Conservation (phyloP, 108 stramenopile genomes). For the Cyclotella baltica region DNA sequence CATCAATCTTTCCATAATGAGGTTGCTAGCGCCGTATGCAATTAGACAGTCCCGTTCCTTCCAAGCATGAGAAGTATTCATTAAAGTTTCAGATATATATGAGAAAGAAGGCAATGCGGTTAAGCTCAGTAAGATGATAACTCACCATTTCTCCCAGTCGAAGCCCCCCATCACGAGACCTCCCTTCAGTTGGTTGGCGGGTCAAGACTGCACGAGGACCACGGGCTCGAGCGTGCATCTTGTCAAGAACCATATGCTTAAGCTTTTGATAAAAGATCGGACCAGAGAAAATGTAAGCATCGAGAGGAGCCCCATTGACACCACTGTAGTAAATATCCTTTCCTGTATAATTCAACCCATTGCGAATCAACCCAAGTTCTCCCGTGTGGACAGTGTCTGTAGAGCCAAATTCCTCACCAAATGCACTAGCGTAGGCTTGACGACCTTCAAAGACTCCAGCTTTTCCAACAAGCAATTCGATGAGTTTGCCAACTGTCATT, state of each 20-base stretch:
- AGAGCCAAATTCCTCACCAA: conserved; percentile 96
- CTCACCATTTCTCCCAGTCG: conserved; percentile 95
- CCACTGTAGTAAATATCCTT: conserved; percentile 98
- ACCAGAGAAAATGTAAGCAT: conserved; percentile 96
- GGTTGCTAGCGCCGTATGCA: conserved; percentile 98
- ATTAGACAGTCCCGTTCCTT: conserved; percentile 96
- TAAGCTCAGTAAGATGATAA: background rate
- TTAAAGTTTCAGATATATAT: background rate
- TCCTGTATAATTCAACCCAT: conserved; percentile 97
- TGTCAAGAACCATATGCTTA: conserved; percentile 99
- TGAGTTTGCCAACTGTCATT: conserved; percentile 99
- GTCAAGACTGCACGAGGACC: conserved; percentile 98
- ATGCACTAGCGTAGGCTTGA: conserved; percentile 97
- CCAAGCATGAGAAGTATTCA: background rate
- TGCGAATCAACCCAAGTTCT: conserved; percentile 88
- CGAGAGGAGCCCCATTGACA: conserved; percentile 72
- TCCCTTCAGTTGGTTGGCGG: conserved; percentile 99
- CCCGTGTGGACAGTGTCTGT: conserved; percentile 90
- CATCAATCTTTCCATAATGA: conserved; percentile 99
- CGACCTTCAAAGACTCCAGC: conserved; percentile 92
- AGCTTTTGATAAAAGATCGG: conserved; percentile 99
- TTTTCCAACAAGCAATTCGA: conserved; percentile 98
- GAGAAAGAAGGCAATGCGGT: background rate
- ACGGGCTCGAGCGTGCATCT: conserved; percentile 98
- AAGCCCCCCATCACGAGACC: conserved; percentile 98